These are phyloP conservation scores for Cryptococcus sp. DNA, from an alignment of 1,284 basidiomycete genomes.

Conservation along the genomic window DNA sequence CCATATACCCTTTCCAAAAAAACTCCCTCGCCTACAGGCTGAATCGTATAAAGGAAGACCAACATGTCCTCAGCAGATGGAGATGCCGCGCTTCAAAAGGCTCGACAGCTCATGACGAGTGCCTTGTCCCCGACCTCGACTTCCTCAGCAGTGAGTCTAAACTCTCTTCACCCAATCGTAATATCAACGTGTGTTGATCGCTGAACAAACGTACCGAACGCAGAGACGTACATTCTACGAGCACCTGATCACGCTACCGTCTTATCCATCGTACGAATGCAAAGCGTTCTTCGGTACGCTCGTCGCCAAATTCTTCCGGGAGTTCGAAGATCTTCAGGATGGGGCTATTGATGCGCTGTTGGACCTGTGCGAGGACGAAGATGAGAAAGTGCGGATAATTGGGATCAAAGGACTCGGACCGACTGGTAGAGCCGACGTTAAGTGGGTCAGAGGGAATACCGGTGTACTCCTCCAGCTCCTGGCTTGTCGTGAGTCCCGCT, in stretches of 20 bases:
- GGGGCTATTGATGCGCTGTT: slow-evolving; percentile 36
- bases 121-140: slow-evolving; percentile 16
- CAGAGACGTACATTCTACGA: slow-evolving; percentile 24
- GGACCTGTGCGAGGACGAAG: slow-evolving; percentile 44
- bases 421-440: slow-evolving; percentile 36
- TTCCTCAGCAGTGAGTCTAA: slow-evolving; percentile 11
- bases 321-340: slow-evolving; percentile 43
- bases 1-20: no score
- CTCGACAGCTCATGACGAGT: slow-evolving; percentile 10
- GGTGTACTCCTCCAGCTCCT: slow-evolving; percentile 41
- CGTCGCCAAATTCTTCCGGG: slow-evolving; percentile 29
- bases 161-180: background rate
- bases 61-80: slow-evolving; percentile 5
- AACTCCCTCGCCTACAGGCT: no score
- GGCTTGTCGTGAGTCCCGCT: slow-evolving; percentile 31
- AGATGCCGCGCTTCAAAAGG: slow-evolving; percentile 10
- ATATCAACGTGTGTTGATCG: background rate
- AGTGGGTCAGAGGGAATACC: slow-evolving; percentile 43
- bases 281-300: slow-evolving; percentile 32
- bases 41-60: background rate
- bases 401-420: slow-evolving; percentile 38
- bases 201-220: background rate
- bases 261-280: slow-evolving; percentile 19
- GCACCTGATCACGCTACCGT: slow-evolving; percentile 28
- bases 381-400: slow-evolving; percentile 37